A percentile compares a stretch with the other conserved stretches of the same genome.
Conservation (phyloP, 139 green algal genomes). For the Tetradesmus lagerheimii region DNA sequence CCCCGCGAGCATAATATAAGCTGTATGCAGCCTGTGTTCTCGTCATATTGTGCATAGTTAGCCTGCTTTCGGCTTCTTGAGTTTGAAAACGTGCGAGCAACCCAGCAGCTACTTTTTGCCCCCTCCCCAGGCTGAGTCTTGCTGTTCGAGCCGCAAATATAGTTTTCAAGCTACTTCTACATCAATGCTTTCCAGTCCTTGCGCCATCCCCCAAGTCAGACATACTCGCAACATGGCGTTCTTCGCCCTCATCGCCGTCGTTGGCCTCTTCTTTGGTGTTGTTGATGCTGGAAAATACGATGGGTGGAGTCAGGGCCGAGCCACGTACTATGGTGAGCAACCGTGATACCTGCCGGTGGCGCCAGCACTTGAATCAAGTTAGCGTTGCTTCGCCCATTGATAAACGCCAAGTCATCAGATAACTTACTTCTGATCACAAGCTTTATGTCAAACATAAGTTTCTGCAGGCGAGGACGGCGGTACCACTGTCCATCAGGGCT, state of each 20-base stretch:
- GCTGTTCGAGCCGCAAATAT: not conserved
- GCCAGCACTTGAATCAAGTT: not conserved
- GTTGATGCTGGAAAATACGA: not conserved
- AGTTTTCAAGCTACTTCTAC: not conserved
- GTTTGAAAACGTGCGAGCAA: not conserved
- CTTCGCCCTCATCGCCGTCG: not conserved
- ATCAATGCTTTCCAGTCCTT: not conserved
- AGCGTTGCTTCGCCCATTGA: no score
- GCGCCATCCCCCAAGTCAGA: not conserved
- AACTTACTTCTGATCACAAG: not conserved
- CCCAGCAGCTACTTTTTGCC: not conserved
- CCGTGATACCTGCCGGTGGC: not conserved
- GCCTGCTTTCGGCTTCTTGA: not conserved
- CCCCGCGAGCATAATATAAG: not conserved
- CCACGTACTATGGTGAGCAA: constrained; percentile 2
- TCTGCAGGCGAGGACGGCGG: constrained; percentile 17
- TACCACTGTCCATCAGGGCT: constrained; percentile 27
- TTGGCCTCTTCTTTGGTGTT: not conserved
- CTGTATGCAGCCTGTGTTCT: not conserved
- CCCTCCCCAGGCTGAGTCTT: no score
- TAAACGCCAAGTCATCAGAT: no score
- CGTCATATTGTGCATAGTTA: not conserved
- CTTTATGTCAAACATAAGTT: not conserved
- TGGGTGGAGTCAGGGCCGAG: not conserved
- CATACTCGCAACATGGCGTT: not conserved